A percentile compares a stretch with the other conserved stretches of the same genome.
These are phyloP conservation scores for Scheffersomyces ergatensis DNA, from an alignment of 805 yeast species.

Conservation along the genomic window DNA sequence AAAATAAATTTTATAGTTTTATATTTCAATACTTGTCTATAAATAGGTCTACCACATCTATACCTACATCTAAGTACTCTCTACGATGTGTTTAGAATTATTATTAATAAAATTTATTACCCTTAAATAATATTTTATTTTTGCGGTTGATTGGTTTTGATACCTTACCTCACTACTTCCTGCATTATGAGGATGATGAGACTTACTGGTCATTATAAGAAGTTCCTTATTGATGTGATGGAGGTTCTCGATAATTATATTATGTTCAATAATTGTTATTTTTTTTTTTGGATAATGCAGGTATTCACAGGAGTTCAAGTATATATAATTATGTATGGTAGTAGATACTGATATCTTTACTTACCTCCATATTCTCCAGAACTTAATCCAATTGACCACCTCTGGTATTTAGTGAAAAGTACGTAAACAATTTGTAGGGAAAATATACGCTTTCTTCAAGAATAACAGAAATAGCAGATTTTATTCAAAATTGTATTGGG, in stretches of 20 bases:
- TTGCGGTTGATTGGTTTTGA: too few relatives aligned
- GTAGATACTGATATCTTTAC: background rate
- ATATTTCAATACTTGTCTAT: too few relatives aligned
- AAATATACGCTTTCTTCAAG: background rate
- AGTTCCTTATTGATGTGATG: background rate
- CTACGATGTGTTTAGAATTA: too few relatives aligned
- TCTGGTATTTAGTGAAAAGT: conserved; percentile 3
- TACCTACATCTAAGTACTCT: too few relatives aligned
- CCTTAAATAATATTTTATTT: too few relatives aligned
- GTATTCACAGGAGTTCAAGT: background rate
- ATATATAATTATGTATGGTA: background rate
- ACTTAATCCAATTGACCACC: conserved; percentile 4
- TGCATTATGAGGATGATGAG: too few relatives aligned
- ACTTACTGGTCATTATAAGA: background rate
- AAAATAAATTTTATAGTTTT: too few relatives aligned
- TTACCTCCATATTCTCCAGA: background rate
- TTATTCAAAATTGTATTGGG: too few relatives aligned
- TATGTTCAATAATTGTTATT: background rate
- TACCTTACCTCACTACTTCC: too few relatives aligned
- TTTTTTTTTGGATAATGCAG: background rate
- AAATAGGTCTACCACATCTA: too few relatives aligned
- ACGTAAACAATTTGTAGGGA: background rate
- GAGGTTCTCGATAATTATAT: background rate
- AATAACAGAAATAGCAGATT: too few relatives aligned
- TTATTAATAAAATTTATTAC: too few relatives aligned